Evolutionary conservation across 108 stramenopile genomes (phyloP).

Genomic region (Aurantiochytrium sp.): DNA sequence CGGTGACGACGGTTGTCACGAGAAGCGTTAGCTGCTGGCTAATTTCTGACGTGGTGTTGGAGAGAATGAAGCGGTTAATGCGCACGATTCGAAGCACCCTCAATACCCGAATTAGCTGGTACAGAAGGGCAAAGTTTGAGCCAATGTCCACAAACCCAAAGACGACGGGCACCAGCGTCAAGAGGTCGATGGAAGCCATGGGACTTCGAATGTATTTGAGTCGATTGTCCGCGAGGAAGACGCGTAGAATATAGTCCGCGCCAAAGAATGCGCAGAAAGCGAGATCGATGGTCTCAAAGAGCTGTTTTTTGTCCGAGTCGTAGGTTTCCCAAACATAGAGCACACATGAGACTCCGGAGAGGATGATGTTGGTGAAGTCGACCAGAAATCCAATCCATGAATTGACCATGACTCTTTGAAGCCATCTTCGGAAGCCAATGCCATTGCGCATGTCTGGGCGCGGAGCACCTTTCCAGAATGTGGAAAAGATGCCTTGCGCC

Average conservation of each 20-base stretch:
- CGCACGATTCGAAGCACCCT: background rate
- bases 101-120: background rate
- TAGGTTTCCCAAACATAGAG: constrained; percentile 27
- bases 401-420: background rate
- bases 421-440: background rate
- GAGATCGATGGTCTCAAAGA: constrained; percentile 1
- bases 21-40: background rate
- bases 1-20: background rate
- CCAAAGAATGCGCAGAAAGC: background rate
- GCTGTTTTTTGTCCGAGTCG: background rate
- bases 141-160: background rate
- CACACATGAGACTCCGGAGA: background rate
- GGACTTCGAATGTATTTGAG: background rate
- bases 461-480: background rate
- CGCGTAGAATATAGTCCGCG: background rate
- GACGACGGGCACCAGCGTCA: background rate
- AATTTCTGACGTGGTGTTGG: background rate
- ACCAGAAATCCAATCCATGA: background rate
- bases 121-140: background rate
- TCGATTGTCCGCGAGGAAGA: background rate
- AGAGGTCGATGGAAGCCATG: background rate
- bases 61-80: background rate
- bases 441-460: background rate
- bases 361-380: background rate
- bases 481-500: background rate